Evolutionary conservation across 805 yeast species (phyloP), one percentile per base, ranked within the genome.

Genomic region (Alloascoidea africana): DNA sequence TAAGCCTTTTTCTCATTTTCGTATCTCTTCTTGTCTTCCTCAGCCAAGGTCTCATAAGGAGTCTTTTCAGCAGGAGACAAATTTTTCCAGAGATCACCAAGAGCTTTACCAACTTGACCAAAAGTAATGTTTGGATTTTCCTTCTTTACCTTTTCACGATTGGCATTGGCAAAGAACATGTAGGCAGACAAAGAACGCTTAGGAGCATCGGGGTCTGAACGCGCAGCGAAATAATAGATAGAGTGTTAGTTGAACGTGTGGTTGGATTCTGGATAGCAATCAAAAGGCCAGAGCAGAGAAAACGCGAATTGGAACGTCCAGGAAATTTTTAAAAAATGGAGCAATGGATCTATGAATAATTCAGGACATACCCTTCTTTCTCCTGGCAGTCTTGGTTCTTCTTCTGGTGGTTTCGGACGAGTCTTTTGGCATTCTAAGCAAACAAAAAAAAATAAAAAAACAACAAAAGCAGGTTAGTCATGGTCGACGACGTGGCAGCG

Each of bases 41-140:
- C 91, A 50, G 97, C 97, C 69, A 85, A 82, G 51, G 72, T 73
- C 65, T 85, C 94, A 65, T 86, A 91, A 45, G 96, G 96, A n/a
- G n/a, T n/a, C n/a, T n/a, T n/a, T n/a, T n/a, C n/a, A n/a, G n/a
- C n/a, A n/a, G n/a, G n/a, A n/a, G 65, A 66, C 48, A 82, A 66
- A 44, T 83, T 79, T 73, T 81, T 82, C 93, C 93, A 82, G 60
- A 66, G 77, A 56, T 80, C 89, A 61, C 93, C 93, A 51, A 82
- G 68, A 43, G 78, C 58, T 59, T 76, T 80, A 56, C 93, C 93
- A 44, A 82, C 83, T 61, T 80, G 84, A 14, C 34, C 93, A 50
- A 82, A 82, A 14, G 82, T 62, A 51, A 81, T 78, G 56, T 86
- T 87, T 52, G 91, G 91, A 67, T 82, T 79, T 57, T 82, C 91